Evolutionary conservation across 106 monocot species (phyloP).

Genomic region (Dendrobium chrysotoxum): DNA sequence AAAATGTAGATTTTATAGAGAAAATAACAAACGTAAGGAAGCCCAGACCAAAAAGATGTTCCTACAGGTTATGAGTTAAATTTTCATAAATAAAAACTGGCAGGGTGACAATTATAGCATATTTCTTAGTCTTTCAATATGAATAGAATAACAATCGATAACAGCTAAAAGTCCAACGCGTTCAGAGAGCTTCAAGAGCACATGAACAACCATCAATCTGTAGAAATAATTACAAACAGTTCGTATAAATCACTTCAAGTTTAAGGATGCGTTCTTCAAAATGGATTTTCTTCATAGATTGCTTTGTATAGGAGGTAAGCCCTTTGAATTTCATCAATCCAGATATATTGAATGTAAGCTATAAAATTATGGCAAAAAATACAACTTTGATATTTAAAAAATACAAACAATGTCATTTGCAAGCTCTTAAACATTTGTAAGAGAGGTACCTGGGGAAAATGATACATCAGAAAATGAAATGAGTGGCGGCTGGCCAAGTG

Average conservation of each 20-base stretch:
- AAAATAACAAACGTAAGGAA: neutral
- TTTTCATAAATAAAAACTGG: neutral
- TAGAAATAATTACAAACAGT: neutral
- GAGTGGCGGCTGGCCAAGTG: conserved; percentile 46
- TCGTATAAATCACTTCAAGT: neutral
- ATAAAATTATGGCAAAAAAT: neutral
- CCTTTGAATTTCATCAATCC: neutral
- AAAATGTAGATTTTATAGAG: neutral
- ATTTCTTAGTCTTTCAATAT: neutral
- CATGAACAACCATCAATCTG: neutral
- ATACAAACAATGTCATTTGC: neutral
- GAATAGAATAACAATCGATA: neutral
- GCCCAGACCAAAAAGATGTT: neutral
- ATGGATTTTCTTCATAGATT: neutral
- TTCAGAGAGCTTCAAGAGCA: neutral
- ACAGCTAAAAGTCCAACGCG: neutral
- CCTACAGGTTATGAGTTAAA: neutral
- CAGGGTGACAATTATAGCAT: neutral
- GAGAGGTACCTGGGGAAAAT: conserved; percentile 62
- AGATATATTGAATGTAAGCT: neutral
- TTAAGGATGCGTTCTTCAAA: neutral
- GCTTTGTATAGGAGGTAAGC: neutral
- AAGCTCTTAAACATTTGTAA: neutral
- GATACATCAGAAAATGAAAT: conserved; percentile 49
- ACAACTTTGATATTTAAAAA: neutral